These are phyloP conservation scores for Cutaneotrichosporon sp. DNA, from an alignment of 1,284 basidiomycete genomes.

Conservation along the genomic window DNA sequence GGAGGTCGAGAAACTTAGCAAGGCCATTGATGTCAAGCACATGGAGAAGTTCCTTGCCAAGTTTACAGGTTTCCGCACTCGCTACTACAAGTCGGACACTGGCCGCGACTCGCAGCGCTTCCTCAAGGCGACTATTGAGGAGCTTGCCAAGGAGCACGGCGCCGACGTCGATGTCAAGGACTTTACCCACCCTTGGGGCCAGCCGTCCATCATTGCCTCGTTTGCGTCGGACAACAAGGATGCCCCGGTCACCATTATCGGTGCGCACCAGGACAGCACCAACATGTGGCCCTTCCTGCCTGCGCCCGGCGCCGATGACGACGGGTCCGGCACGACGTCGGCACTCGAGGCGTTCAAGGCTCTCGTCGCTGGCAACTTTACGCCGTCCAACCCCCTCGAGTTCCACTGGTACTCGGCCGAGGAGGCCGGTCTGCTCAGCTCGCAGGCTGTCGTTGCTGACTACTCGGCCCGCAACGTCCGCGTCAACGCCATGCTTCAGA, in stretches of 20 bases:
- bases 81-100: conserved; percentile 57
- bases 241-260: conserved; percentile 56
- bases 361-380: conserved; percentile 71
- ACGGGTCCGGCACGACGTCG: conserved; percentile 86
- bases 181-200: conserved; percentile 85
- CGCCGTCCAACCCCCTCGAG: conserved; percentile 68
- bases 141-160: conserved; percentile 62
- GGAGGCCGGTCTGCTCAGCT: conserved; percentile 90
- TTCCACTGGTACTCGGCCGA: conserved; percentile 97
- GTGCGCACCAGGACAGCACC: conserved; percentile 88
- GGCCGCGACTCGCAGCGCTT: conserved; percentile 71
- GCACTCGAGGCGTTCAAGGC: conserved; percentile 85
- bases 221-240: conserved; percentile 44
- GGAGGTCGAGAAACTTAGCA: conserved; percentile 36
- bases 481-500: conserved; percentile 79
- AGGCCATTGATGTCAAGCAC: conserved; percentile 34
- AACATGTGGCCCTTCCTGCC: conserved; percentile 83
- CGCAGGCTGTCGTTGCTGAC: conserved; percentile 76
- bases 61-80: conserved; percentile 55
- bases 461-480: conserved; percentile 63
- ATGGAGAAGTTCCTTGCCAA: conserved; percentile 61
- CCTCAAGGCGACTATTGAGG: conserved; percentile 65
- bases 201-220: conserved; percentile 75
- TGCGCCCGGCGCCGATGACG: conserved; percentile 72
- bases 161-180: conserved; percentile 62